Evolutionary conservation across 2,329 filamentous ascomycete genomes (phyloP).

Genomic region (Aureobasidium namibiae): DNA sequence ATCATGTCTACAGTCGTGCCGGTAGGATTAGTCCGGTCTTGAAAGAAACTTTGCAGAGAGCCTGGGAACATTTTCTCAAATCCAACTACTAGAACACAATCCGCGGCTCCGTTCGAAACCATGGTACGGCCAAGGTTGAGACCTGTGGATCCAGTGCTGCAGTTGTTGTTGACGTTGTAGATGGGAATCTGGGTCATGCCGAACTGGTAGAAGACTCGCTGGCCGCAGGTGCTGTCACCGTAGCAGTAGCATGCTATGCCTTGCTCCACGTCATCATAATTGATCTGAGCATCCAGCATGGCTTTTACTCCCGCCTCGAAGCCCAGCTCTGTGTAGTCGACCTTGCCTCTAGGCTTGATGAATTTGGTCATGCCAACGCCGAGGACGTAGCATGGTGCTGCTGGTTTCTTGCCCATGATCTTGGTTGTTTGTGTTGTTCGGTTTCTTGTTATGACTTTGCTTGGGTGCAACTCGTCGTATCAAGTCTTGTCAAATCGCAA

Average conservation of each 20-base stretch:
- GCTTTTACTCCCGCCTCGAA: constrained; percentile 90
- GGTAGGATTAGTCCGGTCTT: constrained; percentile 74
- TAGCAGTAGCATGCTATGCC: constrained; percentile 98
- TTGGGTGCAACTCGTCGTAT: no score
- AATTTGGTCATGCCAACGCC: constrained; percentile 99
- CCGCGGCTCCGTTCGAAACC: constrained; percentile 69
- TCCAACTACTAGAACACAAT: constrained; percentile 84
- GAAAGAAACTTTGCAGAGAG: constrained; percentile 74
- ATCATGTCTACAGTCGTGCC: constrained; percentile 70
- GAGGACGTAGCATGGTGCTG: constrained; percentile 68
- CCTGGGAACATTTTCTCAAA: constrained; percentile 98
- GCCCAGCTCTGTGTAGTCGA: constrained; percentile 89
- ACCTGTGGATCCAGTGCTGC: constrained; percentile 88
- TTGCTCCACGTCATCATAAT: constrained; percentile 92
- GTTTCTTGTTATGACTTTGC: not conserved
- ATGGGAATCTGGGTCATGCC: constrained; percentile 95
- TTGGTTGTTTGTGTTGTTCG: not conserved
- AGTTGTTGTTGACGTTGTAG: constrained; percentile 99
- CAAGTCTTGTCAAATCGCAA: no score
- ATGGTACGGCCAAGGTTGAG: constrained; percentile 75
- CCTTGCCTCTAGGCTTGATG: constrained; percentile 90
- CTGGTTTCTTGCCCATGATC: constrained; percentile 31
- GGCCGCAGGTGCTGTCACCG: constrained; percentile 87
- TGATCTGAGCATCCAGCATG: constrained; percentile 75
- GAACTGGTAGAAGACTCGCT: constrained; percentile 98